Evolutionary conservation across 345 rosid genomes (phyloP).

Genomic region (Gossypium sturtianum): DNA sequence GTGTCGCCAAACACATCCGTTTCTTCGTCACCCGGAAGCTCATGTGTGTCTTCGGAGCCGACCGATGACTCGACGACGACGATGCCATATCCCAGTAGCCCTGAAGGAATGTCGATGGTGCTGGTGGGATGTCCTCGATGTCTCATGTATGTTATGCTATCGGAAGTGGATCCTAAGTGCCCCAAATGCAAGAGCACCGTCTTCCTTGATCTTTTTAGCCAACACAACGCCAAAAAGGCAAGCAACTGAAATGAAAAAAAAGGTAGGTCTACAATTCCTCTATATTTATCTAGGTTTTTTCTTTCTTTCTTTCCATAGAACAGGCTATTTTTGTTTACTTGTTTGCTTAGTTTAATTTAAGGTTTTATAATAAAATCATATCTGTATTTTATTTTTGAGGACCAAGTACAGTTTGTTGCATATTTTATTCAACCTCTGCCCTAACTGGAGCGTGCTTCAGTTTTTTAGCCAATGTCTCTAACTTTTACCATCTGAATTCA

Average conservation of each 20-base stretch:
- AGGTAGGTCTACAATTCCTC: background rate
- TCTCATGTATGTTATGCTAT: constrained; percentile 55
- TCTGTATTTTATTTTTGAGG: no score
- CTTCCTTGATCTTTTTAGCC: constrained; percentile 38
- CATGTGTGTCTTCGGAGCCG: constrained; percentile 39
- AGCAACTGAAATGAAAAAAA: background rate
- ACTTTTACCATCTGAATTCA: no score
- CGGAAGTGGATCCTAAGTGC: constrained; percentile 44
- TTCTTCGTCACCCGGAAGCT: constrained; percentile 22
- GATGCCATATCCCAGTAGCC: constrained; percentile 8
- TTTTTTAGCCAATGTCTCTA: no score
- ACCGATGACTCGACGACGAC: constrained; percentile 10
- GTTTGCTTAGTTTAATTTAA: no score
- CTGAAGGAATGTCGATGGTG: constrained; percentile 29
- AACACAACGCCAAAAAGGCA: constrained; percentile 5
- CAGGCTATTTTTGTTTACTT: no score
- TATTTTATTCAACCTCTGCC: no score
- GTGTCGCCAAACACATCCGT: constrained; percentile 11
- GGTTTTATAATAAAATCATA: no score
- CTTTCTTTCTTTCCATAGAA: background rate
- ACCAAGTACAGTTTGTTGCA: no score
- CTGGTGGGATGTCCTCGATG: constrained; percentile 55
- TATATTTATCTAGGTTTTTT: background rate
- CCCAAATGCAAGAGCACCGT: constrained; percentile 53
- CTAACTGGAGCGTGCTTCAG: no score